These are phyloP conservation scores for Penicillium sp. DNA, from an alignment of 2,329 filamentous ascomycete species.

Conservation along the genomic window DNA sequence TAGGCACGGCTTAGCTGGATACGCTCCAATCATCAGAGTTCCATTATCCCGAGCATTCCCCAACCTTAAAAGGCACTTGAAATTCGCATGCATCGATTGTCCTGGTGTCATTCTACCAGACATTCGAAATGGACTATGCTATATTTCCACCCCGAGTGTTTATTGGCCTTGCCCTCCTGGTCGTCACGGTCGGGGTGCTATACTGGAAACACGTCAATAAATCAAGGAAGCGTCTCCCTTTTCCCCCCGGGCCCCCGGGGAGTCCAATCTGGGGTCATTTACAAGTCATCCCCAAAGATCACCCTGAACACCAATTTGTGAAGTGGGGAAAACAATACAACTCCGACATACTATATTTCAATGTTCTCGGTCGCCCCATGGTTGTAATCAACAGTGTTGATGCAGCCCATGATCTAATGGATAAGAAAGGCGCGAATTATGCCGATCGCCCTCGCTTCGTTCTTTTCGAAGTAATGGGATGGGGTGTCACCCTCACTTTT, in stretches of 20 bases:
- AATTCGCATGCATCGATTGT: neutral
- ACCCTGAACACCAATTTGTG: neutral
- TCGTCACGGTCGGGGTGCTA: neutral
- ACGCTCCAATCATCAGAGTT: neutral
- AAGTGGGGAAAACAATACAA: neutral
- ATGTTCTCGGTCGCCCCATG: neutral
- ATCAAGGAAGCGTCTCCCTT: neutral
- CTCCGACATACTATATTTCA: conserved; percentile 1
- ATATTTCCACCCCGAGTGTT: neutral
- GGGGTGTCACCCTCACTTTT: neutral
- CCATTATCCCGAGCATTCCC: neutral
- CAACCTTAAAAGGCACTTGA: neutral
- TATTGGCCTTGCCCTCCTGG: neutral
- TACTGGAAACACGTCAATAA: neutral
- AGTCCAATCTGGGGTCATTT: neutral
- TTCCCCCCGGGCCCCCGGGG: neutral
- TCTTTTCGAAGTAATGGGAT: conserved; percentile 1
- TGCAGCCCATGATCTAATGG: neutral
- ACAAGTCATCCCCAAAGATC: neutral
- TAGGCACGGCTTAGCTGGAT: neutral
- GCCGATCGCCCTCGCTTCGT: conserved; percentile 1
- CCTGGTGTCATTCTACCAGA: neutral
- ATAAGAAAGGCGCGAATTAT: neutral
- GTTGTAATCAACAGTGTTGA: neutral
- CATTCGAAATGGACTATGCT: neutral